phyloP scores from a whole-genome alignment of 345 rosid species.

The Noccaea caerulescens region DNA sequence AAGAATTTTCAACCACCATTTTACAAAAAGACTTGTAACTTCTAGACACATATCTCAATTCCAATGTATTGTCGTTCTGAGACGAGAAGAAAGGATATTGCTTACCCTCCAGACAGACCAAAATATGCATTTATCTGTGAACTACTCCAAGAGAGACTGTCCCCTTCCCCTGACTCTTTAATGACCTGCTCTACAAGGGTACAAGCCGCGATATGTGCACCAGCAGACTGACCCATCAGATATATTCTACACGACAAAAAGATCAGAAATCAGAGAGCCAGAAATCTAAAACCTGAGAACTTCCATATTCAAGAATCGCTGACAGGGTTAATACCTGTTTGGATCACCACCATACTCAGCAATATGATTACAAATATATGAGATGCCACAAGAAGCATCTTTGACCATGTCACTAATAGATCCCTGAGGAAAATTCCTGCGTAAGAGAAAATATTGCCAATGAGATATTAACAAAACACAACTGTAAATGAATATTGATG shows the following conservation, averaged over 20 bases:
- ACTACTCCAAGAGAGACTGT: slow-evolving; percentile 78
- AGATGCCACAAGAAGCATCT: slow-evolving; percentile 92
- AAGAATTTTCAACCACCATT: neutral
- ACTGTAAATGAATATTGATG: neutral
- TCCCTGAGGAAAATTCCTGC: slow-evolving; percentile 97
- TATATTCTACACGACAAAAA: slow-evolving; percentile 61
- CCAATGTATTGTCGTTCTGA: neutral
- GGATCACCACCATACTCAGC: slow-evolving; percentile 95
- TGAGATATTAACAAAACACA: slow-evolving; percentile 14
- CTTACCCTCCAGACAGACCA: slow-evolving; percentile 96
- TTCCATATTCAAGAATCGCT: slow-evolving; percentile 9
- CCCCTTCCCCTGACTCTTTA: slow-evolving; percentile 81
- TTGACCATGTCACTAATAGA: slow-evolving; percentile 91
- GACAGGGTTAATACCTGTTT: slow-evolving; percentile 54
- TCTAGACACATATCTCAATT: slow-evolving; percentile 6
- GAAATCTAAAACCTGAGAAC: slow-evolving; percentile 6
- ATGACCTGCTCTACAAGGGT: slow-evolving; percentile 86
- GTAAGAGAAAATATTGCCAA: slow-evolving; percentile 25
- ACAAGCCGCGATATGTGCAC: slow-evolving; percentile 96
- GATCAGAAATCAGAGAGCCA: slow-evolving; percentile 23
- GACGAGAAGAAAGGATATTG: slow-evolving; percentile 17
- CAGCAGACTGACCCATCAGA: slow-evolving; percentile 99
- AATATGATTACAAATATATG: slow-evolving; percentile 79
- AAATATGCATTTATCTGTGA: slow-evolving; percentile 85
- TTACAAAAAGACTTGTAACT: slow-evolving; percentile 10